These are phyloP conservation scores for Geotrichum klebahnii DNA, from an alignment of 1,139 yeast genomes.

Conservation along the genomic window DNA sequence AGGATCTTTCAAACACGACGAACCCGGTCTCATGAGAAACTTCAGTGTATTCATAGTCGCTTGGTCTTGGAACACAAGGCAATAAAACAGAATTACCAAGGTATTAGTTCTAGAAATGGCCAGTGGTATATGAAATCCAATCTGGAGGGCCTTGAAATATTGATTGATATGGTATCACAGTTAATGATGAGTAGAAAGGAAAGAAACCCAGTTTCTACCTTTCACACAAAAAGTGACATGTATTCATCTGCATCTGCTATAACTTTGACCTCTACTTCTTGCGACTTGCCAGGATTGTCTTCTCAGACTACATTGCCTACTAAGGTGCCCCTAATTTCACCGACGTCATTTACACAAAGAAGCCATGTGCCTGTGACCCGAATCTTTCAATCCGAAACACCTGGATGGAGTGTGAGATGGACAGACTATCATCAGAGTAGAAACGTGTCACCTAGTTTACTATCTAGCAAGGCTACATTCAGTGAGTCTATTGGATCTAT, in stretches of 20 bases:
- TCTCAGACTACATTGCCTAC: too few species aligned
- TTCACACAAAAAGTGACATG: too few species aligned
- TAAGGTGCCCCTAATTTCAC: not conserved
- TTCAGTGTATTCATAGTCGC: not conserved
- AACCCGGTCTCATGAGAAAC: not conserved
- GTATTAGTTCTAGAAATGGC: too few species aligned
- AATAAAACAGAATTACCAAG: not conserved
- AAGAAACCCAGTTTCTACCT: too few species aligned
- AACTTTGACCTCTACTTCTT: too few species aligned
- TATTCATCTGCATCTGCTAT: too few species aligned
- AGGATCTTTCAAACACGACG: not conserved
- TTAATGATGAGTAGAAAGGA: too few species aligned
- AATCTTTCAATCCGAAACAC: not conserved
- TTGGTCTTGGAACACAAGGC: not conserved
- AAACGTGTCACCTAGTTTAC: not conserved
- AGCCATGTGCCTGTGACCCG: not conserved
- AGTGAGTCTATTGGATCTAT: too few species aligned
- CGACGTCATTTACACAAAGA: not conserved
- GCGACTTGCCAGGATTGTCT: too few species aligned
- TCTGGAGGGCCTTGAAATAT: too few species aligned
- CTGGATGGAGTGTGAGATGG: conserved; percentile 4
- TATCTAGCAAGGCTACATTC: not conserved
- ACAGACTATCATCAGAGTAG: not conserved
- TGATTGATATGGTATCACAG: too few species aligned
- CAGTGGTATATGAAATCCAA: too few species aligned